Conservation (phyloP, 164 flowering plant genomes). For the Saururus chinensis region DNA sequence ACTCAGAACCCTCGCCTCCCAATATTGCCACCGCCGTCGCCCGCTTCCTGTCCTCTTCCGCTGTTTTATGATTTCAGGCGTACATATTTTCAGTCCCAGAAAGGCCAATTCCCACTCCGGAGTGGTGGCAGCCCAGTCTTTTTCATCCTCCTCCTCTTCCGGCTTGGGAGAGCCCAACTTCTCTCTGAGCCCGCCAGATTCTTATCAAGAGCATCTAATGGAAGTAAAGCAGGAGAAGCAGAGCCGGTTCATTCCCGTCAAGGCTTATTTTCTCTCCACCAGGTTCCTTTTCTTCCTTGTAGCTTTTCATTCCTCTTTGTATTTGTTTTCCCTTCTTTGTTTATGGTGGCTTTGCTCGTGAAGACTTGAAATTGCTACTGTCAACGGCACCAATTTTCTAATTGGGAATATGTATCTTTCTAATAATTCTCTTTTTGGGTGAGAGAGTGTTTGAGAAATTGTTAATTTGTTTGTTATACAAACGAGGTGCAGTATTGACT, state of each 20-base stretch:
- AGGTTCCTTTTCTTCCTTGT: slow-evolving; percentile 30
- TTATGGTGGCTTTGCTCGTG: too few species aligned
- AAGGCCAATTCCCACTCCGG: background rate
- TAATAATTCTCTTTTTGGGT: too few species aligned
- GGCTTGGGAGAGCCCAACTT: background rate
- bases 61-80: background rate
- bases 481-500: slow-evolving; percentile 57
- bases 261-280: slow-evolving; percentile 77
- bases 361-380: background rate
- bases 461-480: background rate
- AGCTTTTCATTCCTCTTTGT: background rate
- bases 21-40: background rate
- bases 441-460: background rate
- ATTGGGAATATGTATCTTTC: background rate
- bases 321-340: background rate
- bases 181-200: background rate
- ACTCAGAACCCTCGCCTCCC: too few species aligned
- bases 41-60: background rate
- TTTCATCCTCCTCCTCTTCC: background rate
- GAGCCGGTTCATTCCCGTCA: slow-evolving; percentile 43
- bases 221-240: slow-evolving; percentile 4
- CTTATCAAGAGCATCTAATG: slow-evolving; percentile 4
- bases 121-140: background rate
- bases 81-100: background rate
- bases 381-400: background rate